Conservation (phyloP, 176 grass and related monocot genomes). For the Chrysopogon serrulatus region DNA sequence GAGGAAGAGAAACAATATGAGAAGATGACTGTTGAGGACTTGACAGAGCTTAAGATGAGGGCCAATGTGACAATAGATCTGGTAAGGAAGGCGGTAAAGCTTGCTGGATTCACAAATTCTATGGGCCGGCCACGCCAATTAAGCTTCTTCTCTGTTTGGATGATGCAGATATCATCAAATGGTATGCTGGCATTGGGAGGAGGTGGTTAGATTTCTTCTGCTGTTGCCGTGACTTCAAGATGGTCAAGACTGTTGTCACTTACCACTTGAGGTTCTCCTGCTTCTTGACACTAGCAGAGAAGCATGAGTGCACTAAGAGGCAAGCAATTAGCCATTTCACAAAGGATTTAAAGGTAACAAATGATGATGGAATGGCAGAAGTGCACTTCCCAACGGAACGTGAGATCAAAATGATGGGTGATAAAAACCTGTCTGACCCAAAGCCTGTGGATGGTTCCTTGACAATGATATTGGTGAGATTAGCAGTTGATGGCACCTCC, state of each 20-base stretch:
- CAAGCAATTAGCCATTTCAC: slow-evolving; percentile 89
- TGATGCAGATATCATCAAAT: slow-evolving; percentile 86
- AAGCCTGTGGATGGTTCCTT: slow-evolving; percentile 77
- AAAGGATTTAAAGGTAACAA: slow-evolving; percentile 75
- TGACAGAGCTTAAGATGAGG: slow-evolving; percentile 83
- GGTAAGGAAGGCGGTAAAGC: slow-evolving; percentile 71
- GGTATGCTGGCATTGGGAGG: slow-evolving; percentile 80
- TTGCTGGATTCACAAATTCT: slow-evolving; percentile 82
- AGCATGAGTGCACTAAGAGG: slow-evolving; percentile 80
- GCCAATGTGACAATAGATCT: slow-evolving; percentile 67
- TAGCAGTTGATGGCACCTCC: slow-evolving; percentile 52
- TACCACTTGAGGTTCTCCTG: slow-evolving; percentile 98
- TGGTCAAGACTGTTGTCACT: slow-evolving; percentile 80
- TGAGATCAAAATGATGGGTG: slow-evolving; percentile 95
- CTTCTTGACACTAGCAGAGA: slow-evolving; percentile 88
- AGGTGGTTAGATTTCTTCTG: slow-evolving; percentile 96
- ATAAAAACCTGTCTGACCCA: slow-evolving; percentile 70
- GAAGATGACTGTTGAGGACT: slow-evolving; percentile 73
- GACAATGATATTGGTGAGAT: slow-evolving; percentile 71
- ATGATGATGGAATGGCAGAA: slow-evolving; percentile 43
- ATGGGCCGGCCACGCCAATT: slow-evolving; percentile 85
- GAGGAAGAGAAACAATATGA: slow-evolving; percentile 68
- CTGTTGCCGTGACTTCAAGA: slow-evolving; percentile 81
- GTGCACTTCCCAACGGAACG: slow-evolving; percentile 75
- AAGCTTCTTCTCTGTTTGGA: slow-evolving; percentile 90